phyloP scores from a whole-genome alignment of 805 yeast genomes.

The Kazachstania bromeliacearum region DNA sequence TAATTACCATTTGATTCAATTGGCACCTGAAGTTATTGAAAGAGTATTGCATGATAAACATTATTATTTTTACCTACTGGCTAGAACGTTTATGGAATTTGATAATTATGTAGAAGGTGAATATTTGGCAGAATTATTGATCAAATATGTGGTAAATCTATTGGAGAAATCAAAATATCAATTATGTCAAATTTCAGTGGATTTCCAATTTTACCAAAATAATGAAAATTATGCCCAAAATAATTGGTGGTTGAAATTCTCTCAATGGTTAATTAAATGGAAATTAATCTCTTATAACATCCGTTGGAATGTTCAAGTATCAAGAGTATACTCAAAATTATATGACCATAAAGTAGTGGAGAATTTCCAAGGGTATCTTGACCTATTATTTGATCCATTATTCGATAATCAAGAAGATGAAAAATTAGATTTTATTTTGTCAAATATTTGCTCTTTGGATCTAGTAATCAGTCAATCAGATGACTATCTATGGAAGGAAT shows the following conservation, averaged over 20 bases:
- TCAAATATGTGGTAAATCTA: constrained; percentile 25
- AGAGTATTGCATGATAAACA: constrained; percentile 14
- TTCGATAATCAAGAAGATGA: constrained; percentile 21
- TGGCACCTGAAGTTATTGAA: constrained; percentile 11
- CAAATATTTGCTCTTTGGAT: constrained; percentile 29
- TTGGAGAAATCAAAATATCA: constrained; percentile 34
- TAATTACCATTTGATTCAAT: constrained; percentile 18
- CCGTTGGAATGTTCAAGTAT: constrained; percentile 32
- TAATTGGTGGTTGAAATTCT: constrained; percentile 29
- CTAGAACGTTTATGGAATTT: constrained; percentile 29
- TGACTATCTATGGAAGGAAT: constrained; percentile 21
- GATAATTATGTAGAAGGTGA: constrained; percentile 33
- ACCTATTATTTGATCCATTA: constrained; percentile 29
- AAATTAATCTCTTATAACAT: constrained; percentile 33
- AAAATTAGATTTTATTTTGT: constrained; percentile 22
- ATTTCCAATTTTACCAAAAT: constrained; percentile 18
- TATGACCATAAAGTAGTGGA: constrained; percentile 13
- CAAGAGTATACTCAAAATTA: constrained; percentile 26
- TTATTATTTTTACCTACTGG: constrained; percentile 24
- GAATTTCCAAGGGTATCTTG: constrained; percentile 29
- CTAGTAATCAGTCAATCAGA: constrained; percentile 20
- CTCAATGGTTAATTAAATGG: constrained; percentile 31
- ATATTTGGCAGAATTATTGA: constrained; percentile 29
- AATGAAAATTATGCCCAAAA: constrained; percentile 2
- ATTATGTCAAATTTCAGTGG: constrained; percentile 31